Conservation (phyloP, 2,329 filamentous ascomycete genomes). For the Aspergillus latus region DNA sequence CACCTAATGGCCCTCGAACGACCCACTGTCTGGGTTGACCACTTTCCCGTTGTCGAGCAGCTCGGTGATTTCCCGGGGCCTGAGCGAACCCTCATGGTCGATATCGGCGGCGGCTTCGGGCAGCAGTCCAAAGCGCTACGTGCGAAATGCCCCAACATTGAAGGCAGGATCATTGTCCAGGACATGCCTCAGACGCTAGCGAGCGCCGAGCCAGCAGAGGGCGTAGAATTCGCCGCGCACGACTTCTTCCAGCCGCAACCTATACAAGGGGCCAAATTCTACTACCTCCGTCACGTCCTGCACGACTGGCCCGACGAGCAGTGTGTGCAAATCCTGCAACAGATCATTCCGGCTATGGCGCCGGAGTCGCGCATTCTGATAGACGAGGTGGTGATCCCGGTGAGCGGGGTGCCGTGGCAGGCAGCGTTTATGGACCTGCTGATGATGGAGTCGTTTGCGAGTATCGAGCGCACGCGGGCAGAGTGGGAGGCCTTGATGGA, state of each 20-base stretch:
- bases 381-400: conserved; percentile 12
- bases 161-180: conserved; percentile 9
- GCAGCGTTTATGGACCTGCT: conserved; percentile 2
- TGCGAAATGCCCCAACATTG: background rate
- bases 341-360: conserved; percentile 15
- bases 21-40: too few species aligned
- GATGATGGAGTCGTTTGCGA: conserved; percentile 8
- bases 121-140: conserved; percentile 3
- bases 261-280: conserved; percentile 15
- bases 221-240: conserved; percentile 14
- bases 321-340: conserved; percentile 9
- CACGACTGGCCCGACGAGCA: conserved; percentile 15
- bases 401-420: background rate
- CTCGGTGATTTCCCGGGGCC: too few species aligned
- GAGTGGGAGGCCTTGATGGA: background rate
- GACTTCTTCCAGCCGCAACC: conserved; percentile 18
- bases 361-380: conserved; percentile 8
- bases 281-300: conserved; percentile 12
- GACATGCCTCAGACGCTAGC: conserved; percentile 2
- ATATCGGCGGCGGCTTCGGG: conserved; percentile 13
- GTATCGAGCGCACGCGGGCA: conserved; percentile 1
- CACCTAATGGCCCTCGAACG: too few species aligned
- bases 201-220: background rate
- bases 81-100: conserved; percentile 6
- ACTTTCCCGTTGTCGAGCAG: too few species aligned